phyloP scores from a whole-genome alignment of 1,284 basidiomycete genomes.

The Cystobasidiaceae sp. region DNA sequence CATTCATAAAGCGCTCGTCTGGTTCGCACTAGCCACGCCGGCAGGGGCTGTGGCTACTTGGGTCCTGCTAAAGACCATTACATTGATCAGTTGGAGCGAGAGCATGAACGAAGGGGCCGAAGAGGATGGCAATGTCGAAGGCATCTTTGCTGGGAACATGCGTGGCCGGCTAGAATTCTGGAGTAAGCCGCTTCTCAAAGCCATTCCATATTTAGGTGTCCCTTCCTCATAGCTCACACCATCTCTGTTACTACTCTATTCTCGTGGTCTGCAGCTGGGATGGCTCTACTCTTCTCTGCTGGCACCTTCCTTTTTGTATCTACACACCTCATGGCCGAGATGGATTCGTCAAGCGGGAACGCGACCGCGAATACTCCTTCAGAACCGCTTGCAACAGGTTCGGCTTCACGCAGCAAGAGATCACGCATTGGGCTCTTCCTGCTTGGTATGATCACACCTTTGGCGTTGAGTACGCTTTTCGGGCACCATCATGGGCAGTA shows the following conservation, averaged over 20 bases:
- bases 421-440: constrained; percentile 8
- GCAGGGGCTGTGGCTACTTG: constrained; percentile 23
- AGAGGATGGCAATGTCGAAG: constrained; percentile 28
- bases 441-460: constrained; percentile 11
- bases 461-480: constrained; percentile 11
- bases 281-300: constrained; percentile 30
- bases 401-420: not conserved
- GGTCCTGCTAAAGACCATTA: constrained; percentile 17
- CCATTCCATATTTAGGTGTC: too few species aligned
- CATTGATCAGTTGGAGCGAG: constrained; percentile 17
- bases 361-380: not conserved
- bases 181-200: constrained; percentile 13
- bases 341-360: constrained; percentile 6
- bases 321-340: constrained; percentile 27
- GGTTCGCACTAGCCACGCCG: constrained; percentile 29
- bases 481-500: constrained; percentile 25
- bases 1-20: constrained; percentile 6
- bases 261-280: not conserved
- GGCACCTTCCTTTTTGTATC: constrained; percentile 32
- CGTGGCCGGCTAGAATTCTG: constrained; percentile 24
- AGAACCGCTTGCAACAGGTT: not conserved
- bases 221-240: too few species aligned
- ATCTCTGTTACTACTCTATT: not conserved
- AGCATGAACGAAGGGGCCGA: constrained; percentile 28
- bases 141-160: constrained; percentile 25